Evolutionary conservation across 805 yeast species (phyloP), one percentile per base, ranked within the genome.

Genomic region (Starmera caribaea): DNA sequence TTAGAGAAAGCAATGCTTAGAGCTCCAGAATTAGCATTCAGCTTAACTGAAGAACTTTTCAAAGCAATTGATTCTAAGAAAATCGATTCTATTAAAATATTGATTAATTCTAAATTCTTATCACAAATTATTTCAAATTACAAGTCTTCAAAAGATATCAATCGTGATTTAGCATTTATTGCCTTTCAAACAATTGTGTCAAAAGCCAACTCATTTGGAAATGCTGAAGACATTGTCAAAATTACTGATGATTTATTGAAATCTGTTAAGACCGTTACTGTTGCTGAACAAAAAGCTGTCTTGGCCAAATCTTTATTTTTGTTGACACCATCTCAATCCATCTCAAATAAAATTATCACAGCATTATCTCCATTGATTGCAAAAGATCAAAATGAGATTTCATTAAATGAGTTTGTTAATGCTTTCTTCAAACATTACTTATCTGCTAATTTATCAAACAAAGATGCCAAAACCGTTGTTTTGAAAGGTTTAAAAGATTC

Each of bases 311-410:
- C 74, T 3, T 54, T 87, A 11, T 39, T 54, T 1, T 41, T 49
- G n/a, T 39, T 65, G 13, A 38, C 47, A 3, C 42, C 54, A 4
- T 45, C 38, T 24, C 45, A 47, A 11, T 45, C 57, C 3, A 52
- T 61, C 5, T 65, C 74, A 2, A 45, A 53, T 1, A 63, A 60
- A 29, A 58, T 81, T 4, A 55, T 73, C 2, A 51, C 60, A 1
- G 66, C 61, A 0, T 52, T 86, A 30, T 45, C 69, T 2, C 67
- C 81, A 2, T 60, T 78, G n/a, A 64, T 81, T 4, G 39, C 73
- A 0, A 88, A 84, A 48, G 97, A 90, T 50, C 74, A 77, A 35
- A 85, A 87, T 49, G 97, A 90, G 52, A 14, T 46, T 1, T 74
- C 84, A 0, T 63, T 88, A 32, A 42, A 62, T 3, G 61, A 66